A percentile compares a stretch with the other conserved stretches of the same genome.
phyloP scores from a whole-genome alignment of 129 eudicot species.

The Gnaphalium uliginosum region DNA sequence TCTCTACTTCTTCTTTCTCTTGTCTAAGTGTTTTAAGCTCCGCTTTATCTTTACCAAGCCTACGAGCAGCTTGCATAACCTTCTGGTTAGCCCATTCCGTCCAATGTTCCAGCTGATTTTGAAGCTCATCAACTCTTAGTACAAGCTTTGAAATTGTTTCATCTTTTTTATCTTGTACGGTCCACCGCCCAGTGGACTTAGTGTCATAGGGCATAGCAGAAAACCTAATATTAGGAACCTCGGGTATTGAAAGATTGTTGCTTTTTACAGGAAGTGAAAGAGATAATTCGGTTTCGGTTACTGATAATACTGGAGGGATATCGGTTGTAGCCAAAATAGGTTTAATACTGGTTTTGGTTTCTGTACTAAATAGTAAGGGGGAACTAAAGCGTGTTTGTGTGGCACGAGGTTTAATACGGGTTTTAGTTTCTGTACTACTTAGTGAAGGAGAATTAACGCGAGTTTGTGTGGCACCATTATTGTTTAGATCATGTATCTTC shows the following conservation, averaged over 20 bases:
- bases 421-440: slow-evolving; percentile 33
- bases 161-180: slow-evolving; percentile 62
- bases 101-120: slow-evolving; percentile 81
- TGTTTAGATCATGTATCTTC: slow-evolving; percentile 41
- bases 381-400: slow-evolving; percentile 32
- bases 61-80: slow-evolving; percentile 89
- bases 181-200: slow-evolving; percentile 44
- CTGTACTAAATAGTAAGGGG: slow-evolving; percentile 32
- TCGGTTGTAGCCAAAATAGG: slow-evolving; percentile 33
- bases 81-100: slow-evolving; percentile 93
- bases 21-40: slow-evolving; percentile 75
- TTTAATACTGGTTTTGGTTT: slow-evolving; percentile 35
- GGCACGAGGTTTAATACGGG: slow-evolving; percentile 13
- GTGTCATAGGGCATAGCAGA: slow-evolving; percentile 36
- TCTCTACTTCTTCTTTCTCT: slow-evolving; percentile 85
- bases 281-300: slow-evolving; percentile 79
- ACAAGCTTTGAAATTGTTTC: slow-evolving; percentile 62
- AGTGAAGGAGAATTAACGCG: slow-evolving; percentile 36
- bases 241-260: slow-evolving; percentile 38
- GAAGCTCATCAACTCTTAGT: slow-evolving; percentile 55
- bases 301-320: slow-evolving; percentile 39
- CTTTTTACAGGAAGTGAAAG: slow-evolving; percentile 63
- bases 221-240: slow-evolving; percentile 39
- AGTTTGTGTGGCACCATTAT: slow-evolving; percentile 27
- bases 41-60: slow-evolving; percentile 79